A percentile compares a stretch with the other conserved stretches of the same genome.
These are phyloP conservation scores for Kodamaea hsintzibuensis DNA, from an alignment of 805 yeast species.

Conservation along the genomic window DNA sequence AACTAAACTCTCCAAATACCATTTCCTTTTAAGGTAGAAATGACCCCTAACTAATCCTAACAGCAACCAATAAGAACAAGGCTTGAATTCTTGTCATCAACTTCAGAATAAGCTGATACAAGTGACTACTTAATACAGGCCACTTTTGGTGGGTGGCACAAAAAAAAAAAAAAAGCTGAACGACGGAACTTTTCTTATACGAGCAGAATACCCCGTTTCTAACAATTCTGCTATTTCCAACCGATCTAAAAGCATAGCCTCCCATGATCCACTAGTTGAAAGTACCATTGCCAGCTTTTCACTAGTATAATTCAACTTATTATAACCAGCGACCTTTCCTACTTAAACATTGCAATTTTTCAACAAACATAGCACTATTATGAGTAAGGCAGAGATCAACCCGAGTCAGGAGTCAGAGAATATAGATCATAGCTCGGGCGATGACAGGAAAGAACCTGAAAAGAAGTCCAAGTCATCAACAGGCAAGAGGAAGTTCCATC, in stretches of 20 bases:
- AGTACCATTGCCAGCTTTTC: not conserved
- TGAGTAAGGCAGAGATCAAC: not conserved
- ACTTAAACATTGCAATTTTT: not conserved
- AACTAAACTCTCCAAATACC: too few relatives aligned
- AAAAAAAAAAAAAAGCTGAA: not conserved
- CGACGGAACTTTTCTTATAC: not conserved
- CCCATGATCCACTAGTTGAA: not conserved
- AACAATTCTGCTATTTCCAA: too few relatives aligned
- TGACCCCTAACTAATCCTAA: too few relatives aligned
- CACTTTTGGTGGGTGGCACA: too few relatives aligned
- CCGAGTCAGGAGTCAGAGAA: not conserved
- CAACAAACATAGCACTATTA: conserved; percentile 3
- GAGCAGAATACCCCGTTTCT: not conserved
- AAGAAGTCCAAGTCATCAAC: conserved; percentile 33
- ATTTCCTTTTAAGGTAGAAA: too few relatives aligned
- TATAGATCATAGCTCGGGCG: not conserved
- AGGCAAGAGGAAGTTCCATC: conserved; percentile 85
- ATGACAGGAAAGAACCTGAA: not conserved
- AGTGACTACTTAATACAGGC: too few relatives aligned
- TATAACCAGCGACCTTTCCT: not conserved
- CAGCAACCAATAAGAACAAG: too few relatives aligned
- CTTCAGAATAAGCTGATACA: too few relatives aligned
- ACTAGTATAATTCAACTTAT: conserved; percentile 3
- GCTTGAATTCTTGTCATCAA: too few relatives aligned
- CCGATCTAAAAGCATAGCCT: not conserved